Evolutionary conservation across 768 basidiomycete species (phyloP).

Genomic region (Lactarius sanguifluus): DNA sequence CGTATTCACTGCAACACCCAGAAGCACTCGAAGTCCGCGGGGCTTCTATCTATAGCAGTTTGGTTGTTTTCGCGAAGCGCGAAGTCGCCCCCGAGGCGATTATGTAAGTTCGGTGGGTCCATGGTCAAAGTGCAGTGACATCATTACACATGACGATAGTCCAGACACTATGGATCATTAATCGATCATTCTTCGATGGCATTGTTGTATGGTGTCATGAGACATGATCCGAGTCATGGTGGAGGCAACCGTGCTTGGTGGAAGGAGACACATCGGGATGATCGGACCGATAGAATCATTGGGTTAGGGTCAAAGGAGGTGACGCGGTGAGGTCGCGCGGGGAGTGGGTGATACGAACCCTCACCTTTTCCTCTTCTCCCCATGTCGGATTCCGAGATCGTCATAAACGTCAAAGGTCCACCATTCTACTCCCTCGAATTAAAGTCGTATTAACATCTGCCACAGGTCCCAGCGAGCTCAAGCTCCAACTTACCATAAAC

Average conservation of each 20-base stretch:
- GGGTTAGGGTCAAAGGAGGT: slow-evolving; percentile 23
- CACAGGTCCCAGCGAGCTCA: slow-evolving; percentile 86
- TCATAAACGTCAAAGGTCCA: slow-evolving; percentile 34
- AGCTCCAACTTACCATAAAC: slow-evolving; percentile 81
- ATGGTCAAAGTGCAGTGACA: background rate
- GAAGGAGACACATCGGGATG: background rate
- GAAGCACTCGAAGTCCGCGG: background rate
- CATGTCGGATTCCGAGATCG: slow-evolving; percentile 34
- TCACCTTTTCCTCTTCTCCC: slow-evolving; percentile 15
- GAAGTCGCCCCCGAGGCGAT: too few species aligned
- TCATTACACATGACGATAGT: background rate
- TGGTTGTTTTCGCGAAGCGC: background rate
- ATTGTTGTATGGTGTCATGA: background rate
- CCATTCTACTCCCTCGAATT: background rate
- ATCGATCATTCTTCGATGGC: too few species aligned
- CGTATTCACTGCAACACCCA: background rate
- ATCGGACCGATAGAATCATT: background rate
- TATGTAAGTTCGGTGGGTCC: background rate
- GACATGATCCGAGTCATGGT: background rate
- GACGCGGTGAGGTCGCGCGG: background rate
- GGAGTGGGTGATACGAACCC: slow-evolving; percentile 1
- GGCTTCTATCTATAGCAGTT: background rate
- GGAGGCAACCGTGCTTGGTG: too few species aligned
- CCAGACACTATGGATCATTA: background rate
- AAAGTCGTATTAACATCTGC: background rate